These are phyloP conservation scores for Microbotryum saponariae DNA, from an alignment of 1,284 basidiomycete genomes.

Conservation along the genomic window DNA sequence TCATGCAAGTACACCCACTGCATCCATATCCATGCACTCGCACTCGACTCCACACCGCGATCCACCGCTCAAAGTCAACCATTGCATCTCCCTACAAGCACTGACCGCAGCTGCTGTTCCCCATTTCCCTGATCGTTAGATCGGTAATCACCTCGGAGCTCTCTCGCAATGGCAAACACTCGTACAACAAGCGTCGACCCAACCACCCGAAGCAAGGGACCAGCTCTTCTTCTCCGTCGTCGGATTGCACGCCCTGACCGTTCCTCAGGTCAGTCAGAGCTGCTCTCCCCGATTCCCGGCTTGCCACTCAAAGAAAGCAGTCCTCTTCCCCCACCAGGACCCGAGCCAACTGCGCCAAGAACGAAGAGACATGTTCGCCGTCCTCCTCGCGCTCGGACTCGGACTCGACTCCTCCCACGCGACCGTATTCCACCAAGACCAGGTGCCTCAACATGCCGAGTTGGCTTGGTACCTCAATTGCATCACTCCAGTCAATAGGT, in stretches of 20 bases:
- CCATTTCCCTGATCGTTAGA: constrained; percentile 46
- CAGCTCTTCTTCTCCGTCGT: constrained; percentile 76
- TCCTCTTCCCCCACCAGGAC: constrained; percentile 46
- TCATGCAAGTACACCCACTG: constrained; percentile 50
- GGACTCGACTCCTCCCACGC: constrained; percentile 63
- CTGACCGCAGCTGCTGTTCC: neutral
- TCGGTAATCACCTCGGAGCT: constrained; percentile 90
- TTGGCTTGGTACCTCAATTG: constrained; percentile 88
- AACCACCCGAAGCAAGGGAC: constrained; percentile 53
- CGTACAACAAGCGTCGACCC: constrained; percentile 57
- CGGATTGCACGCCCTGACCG: constrained; percentile 82
- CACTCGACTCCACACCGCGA: too few relatives aligned
- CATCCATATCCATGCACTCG: neutral
- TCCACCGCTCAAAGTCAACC: neutral
- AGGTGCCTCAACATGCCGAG: constrained; percentile 79
- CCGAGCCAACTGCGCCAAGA: constrained; percentile 57
- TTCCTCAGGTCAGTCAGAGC: constrained; percentile 48
- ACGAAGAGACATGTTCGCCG: constrained; percentile 70
- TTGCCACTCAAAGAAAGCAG: neutral
- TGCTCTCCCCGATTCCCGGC: neutral
- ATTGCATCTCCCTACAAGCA: neutral
- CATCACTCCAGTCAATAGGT: constrained; percentile 68
- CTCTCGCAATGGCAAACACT: constrained; percentile 63
- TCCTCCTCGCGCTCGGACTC: constrained; percentile 74
- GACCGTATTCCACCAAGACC: constrained; percentile 77